Evolutionary conservation across 177 flowering plant species (phyloP), one percentile per base, ranked within the genome.

Genomic region (Vitis hybrid): DNA sequence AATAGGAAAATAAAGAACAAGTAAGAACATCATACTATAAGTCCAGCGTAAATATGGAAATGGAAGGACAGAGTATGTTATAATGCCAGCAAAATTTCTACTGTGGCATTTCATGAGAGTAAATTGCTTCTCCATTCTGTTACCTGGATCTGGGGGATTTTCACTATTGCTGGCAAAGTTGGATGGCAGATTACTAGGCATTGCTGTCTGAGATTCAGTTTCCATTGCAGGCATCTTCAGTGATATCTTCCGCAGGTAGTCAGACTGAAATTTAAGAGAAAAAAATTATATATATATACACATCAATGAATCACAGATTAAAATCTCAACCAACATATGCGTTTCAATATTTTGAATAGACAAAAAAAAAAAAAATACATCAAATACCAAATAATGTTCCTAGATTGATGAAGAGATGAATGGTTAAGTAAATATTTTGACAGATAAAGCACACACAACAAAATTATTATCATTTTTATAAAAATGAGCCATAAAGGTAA

Each of bases 221-320:
- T 87, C 93, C 88, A 90, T 82, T 18, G 88, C 58, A 86, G 74
- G 85, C n/a, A 90, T 81, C 82, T 86, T 86, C 76, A 86, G 45
- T 50, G 88, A 82, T 74, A 89, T 86, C 74, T 76, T 88, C 67
- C 83, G 71, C 18, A 86, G 76, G 69, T 89, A 89, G 76, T 89
- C 94, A n/a, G 81, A 61, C 94, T 89, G 82, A 70, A 81, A 75
- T 60, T 19, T 60, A 0, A 55, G 57, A 74, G 18, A 51, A 12
- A 16, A 12, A 62, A 31, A 13, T 8, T 59, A 48, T 19, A 19
- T 19, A 19, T 26, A 5, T 51, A 56, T 2, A 56, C 31, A 10
- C 33, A 26, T 39, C 56, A 31, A 49, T 21, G 15, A 10, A 56
- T 3, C 58, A 39, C n/a, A 52, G 7, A 29, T 26, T 10, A 61